These are phyloP conservation scores for Colletotrichum abscissum DNA, from an alignment of 2,329 filamentous ascomycete genomes.

Conservation along the genomic window DNA sequence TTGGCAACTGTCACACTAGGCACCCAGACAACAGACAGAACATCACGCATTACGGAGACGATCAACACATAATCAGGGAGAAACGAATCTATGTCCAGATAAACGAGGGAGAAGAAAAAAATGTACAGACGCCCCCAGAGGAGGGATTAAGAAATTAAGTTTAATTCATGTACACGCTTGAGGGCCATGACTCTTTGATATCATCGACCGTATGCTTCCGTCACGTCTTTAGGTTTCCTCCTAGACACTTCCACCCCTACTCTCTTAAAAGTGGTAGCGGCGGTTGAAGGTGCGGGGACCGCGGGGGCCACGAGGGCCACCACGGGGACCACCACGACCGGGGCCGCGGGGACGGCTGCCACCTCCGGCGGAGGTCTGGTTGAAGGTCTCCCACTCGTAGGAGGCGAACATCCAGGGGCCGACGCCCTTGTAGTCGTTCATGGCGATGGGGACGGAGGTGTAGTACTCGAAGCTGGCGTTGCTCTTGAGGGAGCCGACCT, in stretches of 20 bases:
- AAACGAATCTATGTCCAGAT: conserved; percentile 23
- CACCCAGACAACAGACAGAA: no score
- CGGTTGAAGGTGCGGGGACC: conserved; percentile 27
- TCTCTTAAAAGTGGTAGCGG: conserved; percentile 14
- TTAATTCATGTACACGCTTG: conserved; percentile 29
- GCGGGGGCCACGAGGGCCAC: neutral
- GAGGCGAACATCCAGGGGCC: conserved; percentile 38
- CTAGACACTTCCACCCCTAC: neutral
- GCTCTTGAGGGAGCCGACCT: conserved; percentile 61
- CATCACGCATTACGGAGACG: neutral
- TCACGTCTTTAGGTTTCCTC: neutral
- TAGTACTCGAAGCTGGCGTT: conserved; percentile 59
- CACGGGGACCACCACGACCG: neutral
- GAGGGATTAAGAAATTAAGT: conserved; percentile 23
- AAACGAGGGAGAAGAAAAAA: neutral
- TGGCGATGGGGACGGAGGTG: conserved; percentile 17
- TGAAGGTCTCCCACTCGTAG: conserved; percentile 39
- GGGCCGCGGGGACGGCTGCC: neutral
- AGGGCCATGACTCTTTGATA: neutral
- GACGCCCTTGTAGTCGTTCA: conserved; percentile 38
- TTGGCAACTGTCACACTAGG: neutral
- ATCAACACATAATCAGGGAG: neutral
- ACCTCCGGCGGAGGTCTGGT: conserved; percentile 5
- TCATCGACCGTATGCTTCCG: neutral
- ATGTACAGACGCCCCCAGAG: conserved; percentile 11